These are phyloP conservation scores for Aspergillus diversus DNA, from an alignment of 495 filamentous ascomycete species.

Conservation along the genomic window DNA sequence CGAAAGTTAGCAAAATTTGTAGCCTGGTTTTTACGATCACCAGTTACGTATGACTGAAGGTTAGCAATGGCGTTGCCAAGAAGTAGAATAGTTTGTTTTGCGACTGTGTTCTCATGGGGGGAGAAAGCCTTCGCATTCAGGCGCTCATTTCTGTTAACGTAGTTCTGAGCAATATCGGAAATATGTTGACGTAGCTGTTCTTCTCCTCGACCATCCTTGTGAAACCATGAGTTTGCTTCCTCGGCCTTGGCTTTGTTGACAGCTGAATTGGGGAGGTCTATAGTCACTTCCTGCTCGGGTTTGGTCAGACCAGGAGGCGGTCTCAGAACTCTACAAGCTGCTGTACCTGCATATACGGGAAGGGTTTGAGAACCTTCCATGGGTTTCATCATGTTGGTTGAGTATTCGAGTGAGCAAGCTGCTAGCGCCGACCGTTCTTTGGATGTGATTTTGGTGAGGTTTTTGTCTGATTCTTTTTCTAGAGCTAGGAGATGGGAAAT, in stretches of 20 bases:
- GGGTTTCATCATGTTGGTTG: neutral
- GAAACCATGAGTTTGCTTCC: conserved; percentile 34
- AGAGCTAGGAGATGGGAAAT: neutral
- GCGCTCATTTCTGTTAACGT: conserved; percentile 18
- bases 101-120: conserved; percentile 10
- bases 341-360: neutral
- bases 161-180: conserved; percentile 20
- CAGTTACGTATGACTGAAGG: conserved; percentile 25
- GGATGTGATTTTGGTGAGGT: neutral
- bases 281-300: neutral
- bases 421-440: neutral
- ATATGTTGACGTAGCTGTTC: conserved; percentile 28
- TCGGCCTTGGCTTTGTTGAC: conserved; percentile 18
- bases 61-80: conserved; percentile 31
- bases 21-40: conserved; percentile 9
- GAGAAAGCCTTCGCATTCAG: neutral
- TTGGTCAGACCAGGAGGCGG: conserved; percentile 27
- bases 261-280: neutral
- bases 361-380: neutral
- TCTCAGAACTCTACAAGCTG: conserved; percentile 10
- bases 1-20: conserved; percentile 26
- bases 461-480: neutral
- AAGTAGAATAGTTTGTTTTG: conserved; percentile 26
- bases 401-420: neutral
- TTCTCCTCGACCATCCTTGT: conserved; percentile 24